Evolutionary conservation across 345 rosid species (phyloP).

Genomic region (Eucalyptus cladocalyx): DNA sequence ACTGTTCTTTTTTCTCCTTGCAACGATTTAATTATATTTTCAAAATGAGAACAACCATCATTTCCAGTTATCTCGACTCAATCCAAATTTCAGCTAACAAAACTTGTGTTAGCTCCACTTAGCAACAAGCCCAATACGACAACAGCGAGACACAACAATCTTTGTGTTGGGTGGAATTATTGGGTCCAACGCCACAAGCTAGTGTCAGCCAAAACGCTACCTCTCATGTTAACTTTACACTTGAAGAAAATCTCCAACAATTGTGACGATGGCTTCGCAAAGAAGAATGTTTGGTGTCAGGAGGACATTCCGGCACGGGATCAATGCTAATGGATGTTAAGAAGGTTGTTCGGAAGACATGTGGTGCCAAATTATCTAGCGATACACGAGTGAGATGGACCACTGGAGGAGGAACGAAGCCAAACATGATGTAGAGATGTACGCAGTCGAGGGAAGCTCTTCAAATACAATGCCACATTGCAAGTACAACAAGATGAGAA

Average conservation of each 20-base stretch:
- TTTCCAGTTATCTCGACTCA: background rate
- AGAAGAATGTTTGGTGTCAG: background rate
- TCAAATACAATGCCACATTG: background rate
- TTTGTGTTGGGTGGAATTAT: background rate
- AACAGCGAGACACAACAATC: background rate
- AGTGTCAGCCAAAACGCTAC: background rate
- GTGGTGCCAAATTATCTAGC: background rate
- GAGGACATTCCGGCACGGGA: background rate
- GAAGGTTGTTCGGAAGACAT: background rate
- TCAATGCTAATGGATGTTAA: background rate
- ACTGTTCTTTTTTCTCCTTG: background rate
- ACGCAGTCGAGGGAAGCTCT: background rate
- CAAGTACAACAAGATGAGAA: background rate
- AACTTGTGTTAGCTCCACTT: background rate
- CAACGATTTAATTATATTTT: background rate
- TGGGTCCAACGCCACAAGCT: background rate
- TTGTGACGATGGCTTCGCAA: background rate
- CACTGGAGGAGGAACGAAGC: background rate
- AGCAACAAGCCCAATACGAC: background rate
- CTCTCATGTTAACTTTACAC: background rate
- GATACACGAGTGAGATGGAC: background rate
- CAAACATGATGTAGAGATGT: background rate
- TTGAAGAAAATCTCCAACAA: background rate
- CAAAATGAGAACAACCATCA: accelerated
- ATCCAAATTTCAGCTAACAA: accelerated